These are phyloP conservation scores for Rubroboletus pulcherrimus DNA, from an alignment of 768 basidiomycete species.

Conservation along the genomic window DNA sequence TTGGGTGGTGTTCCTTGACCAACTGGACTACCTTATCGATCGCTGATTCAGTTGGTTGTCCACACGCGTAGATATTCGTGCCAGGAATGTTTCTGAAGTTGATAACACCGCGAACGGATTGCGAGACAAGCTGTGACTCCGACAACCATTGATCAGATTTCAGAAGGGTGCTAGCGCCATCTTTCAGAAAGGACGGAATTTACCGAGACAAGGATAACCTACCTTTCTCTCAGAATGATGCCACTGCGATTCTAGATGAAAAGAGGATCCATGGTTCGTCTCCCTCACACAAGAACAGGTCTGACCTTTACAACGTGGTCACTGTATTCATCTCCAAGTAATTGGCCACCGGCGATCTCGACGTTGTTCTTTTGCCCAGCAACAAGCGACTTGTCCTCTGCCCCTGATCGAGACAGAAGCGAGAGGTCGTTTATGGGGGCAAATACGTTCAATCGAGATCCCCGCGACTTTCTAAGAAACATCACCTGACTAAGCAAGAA, in stretches of 20 bases:
- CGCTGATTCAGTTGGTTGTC: constrained; percentile 86
- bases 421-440: constrained; percentile 88
- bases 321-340: constrained; percentile 93
- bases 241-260: constrained; percentile 80
- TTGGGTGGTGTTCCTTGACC: constrained; percentile 59
- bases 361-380: constrained; percentile 73
- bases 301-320: constrained; percentile 86
- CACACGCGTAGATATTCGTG: constrained; percentile 85
- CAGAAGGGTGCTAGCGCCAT: constrained; percentile 59
- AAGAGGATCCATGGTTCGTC: not conserved
- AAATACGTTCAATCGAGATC: constrained; percentile 84
- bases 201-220: constrained; percentile 22
- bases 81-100: constrained; percentile 86
- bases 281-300: not conserved
- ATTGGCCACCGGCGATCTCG: constrained; percentile 74
- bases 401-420: constrained; percentile 66
- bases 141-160: constrained; percentile 93
- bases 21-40: constrained; percentile 73
- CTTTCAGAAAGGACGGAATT: not conserved
- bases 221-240: constrained; percentile 90
- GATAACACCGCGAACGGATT: constrained; percentile 85
- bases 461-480: constrained; percentile 77
- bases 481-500: constrained; percentile 64
- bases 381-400: constrained; percentile 51
- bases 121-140: constrained; percentile 60